Evolutionary conservation across 352 stramenopile species (phyloP).

Genomic region (Phytophthora syringae): DNA sequence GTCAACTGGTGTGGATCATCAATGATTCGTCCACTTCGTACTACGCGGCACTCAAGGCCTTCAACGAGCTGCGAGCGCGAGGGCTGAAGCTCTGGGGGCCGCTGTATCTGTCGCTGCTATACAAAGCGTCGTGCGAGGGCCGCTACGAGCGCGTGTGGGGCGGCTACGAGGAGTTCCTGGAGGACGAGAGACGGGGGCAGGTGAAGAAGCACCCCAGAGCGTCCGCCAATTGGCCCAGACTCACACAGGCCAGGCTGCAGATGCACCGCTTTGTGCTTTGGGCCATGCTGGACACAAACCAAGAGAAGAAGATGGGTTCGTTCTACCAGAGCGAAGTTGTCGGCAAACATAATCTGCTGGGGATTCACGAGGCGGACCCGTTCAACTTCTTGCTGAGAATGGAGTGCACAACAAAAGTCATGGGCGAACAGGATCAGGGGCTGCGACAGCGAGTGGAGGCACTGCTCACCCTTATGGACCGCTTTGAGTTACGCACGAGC

Average conservation of each 20-base stretch:
- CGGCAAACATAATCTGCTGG: constrained; percentile 44
- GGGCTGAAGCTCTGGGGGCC: constrained; percentile 36
- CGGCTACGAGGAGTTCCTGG: constrained; percentile 50
- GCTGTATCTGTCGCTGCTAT: constrained; percentile 64
- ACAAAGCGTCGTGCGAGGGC: constrained; percentile 60
- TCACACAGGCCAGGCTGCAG: constrained; percentile 55
- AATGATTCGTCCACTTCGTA: constrained; percentile 26
- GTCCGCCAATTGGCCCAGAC: constrained; percentile 45
- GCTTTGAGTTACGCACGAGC: constrained; percentile 46
- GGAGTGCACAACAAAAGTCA: constrained; percentile 60
- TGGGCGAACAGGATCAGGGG: constrained; percentile 38
- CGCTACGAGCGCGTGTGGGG: constrained; percentile 36
- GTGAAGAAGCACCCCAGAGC: constrained; percentile 30
- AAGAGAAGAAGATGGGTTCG: constrained; percentile 33
- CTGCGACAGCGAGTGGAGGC: constrained; percentile 47
- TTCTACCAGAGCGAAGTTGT: constrained; percentile 61
- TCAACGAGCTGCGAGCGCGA: constrained; percentile 31
- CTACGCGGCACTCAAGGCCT: constrained; percentile 38
- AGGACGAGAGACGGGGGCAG: constrained; percentile 36
- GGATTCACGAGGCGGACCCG: constrained; percentile 63
- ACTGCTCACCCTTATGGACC: constrained; percentile 53
- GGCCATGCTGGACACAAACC: constrained; percentile 53
- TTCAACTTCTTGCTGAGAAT: constrained; percentile 73
- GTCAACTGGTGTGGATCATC: constrained; percentile 12
- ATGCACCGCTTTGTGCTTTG: constrained; percentile 72